Conservation (phyloP, 208 protist species). For the Angomonas ambiguus region DNA sequence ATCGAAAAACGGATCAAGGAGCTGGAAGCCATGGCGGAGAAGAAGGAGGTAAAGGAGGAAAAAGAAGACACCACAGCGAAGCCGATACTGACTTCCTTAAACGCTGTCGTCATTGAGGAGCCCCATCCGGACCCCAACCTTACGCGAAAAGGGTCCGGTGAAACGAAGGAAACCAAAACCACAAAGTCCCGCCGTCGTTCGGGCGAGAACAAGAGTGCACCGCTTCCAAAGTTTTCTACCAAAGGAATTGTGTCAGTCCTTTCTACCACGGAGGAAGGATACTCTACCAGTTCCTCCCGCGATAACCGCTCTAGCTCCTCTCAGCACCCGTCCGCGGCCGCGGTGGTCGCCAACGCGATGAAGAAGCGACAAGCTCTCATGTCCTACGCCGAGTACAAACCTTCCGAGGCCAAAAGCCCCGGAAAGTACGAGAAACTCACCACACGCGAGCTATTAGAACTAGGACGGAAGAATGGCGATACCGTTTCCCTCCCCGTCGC, state of each 20-base stretch:
- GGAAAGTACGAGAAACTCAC: neutral
- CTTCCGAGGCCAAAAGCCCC: neutral
- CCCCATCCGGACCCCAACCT: neutral
- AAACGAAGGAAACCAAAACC: neutral
- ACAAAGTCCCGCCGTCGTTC: neutral
- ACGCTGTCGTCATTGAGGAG: neutral
- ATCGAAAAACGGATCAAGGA: neutral
- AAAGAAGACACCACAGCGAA: constrained; percentile 1
- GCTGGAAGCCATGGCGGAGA: neutral
- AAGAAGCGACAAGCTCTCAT: constrained; percentile 3
- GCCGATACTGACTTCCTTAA: neutral
- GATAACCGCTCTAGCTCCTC: neutral
- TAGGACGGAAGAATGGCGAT: neutral
- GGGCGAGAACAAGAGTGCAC: neutral
- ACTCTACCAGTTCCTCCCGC: neutral
- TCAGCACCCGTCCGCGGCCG: neutral
- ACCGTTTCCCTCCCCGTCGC: neutral
- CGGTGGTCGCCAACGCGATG: constrained; percentile 5
- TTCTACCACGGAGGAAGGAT: neutral
- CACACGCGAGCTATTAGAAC: neutral
- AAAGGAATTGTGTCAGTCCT: neutral
- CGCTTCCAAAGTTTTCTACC: neutral
- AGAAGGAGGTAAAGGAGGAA: constrained; percentile 1
- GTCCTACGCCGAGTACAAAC: constrained; percentile 4
- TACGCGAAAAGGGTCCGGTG: neutral